Conservation (phyloP, 2,329 filamentous ascomycete genomes). For the Pyrenophora seminiperda region DNA sequence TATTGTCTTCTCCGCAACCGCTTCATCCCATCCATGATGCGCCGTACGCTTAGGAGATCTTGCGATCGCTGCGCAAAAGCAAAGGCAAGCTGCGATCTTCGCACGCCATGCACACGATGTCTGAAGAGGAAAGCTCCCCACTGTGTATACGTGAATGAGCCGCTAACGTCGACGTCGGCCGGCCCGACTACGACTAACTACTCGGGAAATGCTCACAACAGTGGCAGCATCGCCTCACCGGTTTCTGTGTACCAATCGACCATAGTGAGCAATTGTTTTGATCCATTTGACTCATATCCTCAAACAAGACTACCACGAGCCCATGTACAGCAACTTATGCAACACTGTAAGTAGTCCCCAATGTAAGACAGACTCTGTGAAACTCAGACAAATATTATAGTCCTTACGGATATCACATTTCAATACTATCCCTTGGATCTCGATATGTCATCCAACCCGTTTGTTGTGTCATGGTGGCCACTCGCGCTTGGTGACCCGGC, state of each 20-base stretch:
- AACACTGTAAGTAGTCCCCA: slow-evolving; percentile 56
- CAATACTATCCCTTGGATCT: slow-evolving; percentile 65
- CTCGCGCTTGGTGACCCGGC: slow-evolving; percentile 61
- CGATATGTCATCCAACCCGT: slow-evolving; percentile 60
- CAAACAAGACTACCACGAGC: slow-evolving; percentile 57
- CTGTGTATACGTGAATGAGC: slow-evolving; percentile 62
- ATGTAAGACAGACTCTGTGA: too few relatives aligned
- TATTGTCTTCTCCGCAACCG: slow-evolving; percentile 8
- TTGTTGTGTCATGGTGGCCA: slow-evolving; percentile 66
- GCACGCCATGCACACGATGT: slow-evolving; percentile 62
- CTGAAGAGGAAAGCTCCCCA: slow-evolving; percentile 51
- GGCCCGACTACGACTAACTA: slow-evolving; percentile 26
- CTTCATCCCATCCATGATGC: slow-evolving; percentile 49
- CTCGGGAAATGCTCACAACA: not conserved
- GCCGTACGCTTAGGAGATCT: slow-evolving; percentile 61
- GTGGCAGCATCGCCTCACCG: slow-evolving; percentile 15
- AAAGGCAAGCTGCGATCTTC: slow-evolving; percentile 62
- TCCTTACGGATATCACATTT: slow-evolving; percentile 63
- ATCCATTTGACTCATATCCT: slow-evolving; percentile 64
- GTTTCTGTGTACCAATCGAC: too few relatives aligned
- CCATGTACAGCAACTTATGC: slow-evolving; percentile 61
- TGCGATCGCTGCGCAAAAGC: slow-evolving; percentile 62
- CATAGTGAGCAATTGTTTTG: slow-evolving; percentile 47
- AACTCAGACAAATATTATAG: slow-evolving; percentile 38
- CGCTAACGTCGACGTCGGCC: slow-evolving; percentile 38